phyloP scores from a whole-genome alignment of 306 rosid genomes.

The Vigna angularis region DNA sequence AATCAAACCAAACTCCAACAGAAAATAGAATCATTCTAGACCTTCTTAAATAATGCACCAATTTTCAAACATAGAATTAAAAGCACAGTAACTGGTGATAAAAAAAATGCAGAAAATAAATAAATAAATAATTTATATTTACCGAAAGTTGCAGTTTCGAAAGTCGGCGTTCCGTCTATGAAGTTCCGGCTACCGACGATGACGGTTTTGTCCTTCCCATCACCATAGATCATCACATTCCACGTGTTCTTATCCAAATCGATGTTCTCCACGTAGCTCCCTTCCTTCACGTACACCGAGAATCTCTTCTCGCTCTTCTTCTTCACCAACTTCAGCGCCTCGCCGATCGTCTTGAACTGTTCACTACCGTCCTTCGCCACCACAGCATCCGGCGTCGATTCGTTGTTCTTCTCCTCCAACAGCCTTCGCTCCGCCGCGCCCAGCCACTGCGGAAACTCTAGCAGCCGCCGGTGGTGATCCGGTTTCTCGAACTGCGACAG shows the following conservation, averaged over 20 bases:
- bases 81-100: neutral
- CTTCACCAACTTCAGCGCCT: conserved; percentile 60
- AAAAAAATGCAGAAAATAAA: neutral
- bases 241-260: conserved; percentile 73
- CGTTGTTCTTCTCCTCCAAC: conserved; percentile 40
- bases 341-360: conserved; percentile 53
- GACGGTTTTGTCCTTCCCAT: conserved; percentile 72
- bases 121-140: conserved; percentile 25
- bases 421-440: conserved; percentile 72
- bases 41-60: neutral
- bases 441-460: conserved; percentile 80
- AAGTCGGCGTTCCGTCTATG: conserved; percentile 80
- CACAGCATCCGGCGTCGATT: conserved; percentile 44
- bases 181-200: conserved; percentile 64
- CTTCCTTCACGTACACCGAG: conserved; percentile 78
- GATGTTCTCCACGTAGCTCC: conserved; percentile 75
- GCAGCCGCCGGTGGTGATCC: conserved; percentile 64
- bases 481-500: conserved; percentile 56
- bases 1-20: neutral
- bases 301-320: conserved; percentile 67
- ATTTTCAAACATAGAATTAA: neutral
- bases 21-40: neutral
- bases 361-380: conserved; percentile 87
- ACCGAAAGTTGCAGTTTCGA: conserved; percentile 88
- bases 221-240: conserved; percentile 92